Evolutionary conservation across 2,329 filamentous ascomycete genomes (phyloP).

Genomic region (Pseudogymnoascus sp.): DNA sequence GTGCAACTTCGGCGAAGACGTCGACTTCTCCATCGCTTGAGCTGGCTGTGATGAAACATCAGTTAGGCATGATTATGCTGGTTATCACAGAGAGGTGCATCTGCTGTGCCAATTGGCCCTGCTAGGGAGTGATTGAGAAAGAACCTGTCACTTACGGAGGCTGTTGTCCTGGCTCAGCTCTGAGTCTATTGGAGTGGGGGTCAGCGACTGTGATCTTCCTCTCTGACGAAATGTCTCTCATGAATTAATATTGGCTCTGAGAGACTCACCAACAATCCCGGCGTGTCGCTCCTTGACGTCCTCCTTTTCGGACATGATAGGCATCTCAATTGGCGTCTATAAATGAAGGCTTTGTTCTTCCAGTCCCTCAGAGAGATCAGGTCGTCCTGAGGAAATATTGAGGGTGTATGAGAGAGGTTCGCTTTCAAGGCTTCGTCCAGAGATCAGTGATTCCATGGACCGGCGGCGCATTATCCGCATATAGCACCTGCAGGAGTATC

Average conservation of each 20-base stretch:
- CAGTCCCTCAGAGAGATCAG: neutral
- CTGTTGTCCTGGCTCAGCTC: neutral
- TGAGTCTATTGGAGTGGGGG: neutral
- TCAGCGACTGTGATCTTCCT: neutral
- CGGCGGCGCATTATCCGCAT: neutral
- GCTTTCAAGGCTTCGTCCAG: neutral
- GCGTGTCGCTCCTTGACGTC: neutral
- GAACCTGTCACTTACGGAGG: neutral
- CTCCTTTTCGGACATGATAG: neutral
- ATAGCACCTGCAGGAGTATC: neutral
- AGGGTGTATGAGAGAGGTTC: neutral
- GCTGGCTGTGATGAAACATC: neutral
- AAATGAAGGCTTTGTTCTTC: neutral
- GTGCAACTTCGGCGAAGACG: neutral
- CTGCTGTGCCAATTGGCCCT: neutral
- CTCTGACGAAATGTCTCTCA: neutral
- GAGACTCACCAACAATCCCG: neutral
- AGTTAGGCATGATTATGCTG: neutral
- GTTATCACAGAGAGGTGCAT: neutral
- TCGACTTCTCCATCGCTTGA: neutral
- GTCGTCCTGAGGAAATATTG: neutral
- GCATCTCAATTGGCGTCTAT: neutral
- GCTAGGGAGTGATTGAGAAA: neutral
- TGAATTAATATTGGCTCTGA: neutral
- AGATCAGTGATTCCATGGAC: neutral